Base-by-base conservation (phyloP, 1,284 basidiomycete species). In the Cryptococcus sp. region DNA sequence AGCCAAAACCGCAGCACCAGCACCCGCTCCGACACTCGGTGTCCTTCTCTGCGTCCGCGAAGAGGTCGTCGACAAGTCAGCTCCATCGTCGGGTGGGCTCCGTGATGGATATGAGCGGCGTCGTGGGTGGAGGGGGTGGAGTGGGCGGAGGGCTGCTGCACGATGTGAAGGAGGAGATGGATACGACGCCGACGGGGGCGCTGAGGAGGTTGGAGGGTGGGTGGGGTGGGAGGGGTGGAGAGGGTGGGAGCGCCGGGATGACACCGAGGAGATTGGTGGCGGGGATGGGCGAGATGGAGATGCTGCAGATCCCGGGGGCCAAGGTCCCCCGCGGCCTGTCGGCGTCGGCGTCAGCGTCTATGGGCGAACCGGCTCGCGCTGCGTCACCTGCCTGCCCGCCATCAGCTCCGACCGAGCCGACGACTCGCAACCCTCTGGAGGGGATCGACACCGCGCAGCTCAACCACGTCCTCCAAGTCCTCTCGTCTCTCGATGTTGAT, bases 131-230 rank as follows among this genome's bases (percentile, higher is more conserved):
- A 15, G 45, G 45, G 16, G 33, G n/a, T 23, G 46, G 21, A n/a
- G 16, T 46, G 23, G 24, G 33, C 11, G 28, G 28, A 5, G 28
- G 28, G 28, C 28, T 9, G 9, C 50, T 64, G 4, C 49, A 54
- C 20, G 43, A 55, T 39, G 52, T 65, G n/a, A 48, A 52, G 28
- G 62, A 66, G 43, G 55, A 51, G 13, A 13, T 33, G 39, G 62
- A 64, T 35, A 44, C 53, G 42, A 67, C 65, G 3, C 62, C 65
- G 1, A 61, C 61, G 9, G 65, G 60, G 3, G 65, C 60, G 8
- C 36, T 63, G 33, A 52, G 56, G 39, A 57, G 54, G n/a, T 44
- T 66, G 45, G 54, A 50, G 18, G 52, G 55, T 15, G 48, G 33
- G 16, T 16, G 12, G 23, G 28, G 18, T 18, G 36, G 12, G 37